Evolutionary conservation across 768 basidiomycete genomes (phyloP).

Genomic region (Boletales sp.): DNA sequence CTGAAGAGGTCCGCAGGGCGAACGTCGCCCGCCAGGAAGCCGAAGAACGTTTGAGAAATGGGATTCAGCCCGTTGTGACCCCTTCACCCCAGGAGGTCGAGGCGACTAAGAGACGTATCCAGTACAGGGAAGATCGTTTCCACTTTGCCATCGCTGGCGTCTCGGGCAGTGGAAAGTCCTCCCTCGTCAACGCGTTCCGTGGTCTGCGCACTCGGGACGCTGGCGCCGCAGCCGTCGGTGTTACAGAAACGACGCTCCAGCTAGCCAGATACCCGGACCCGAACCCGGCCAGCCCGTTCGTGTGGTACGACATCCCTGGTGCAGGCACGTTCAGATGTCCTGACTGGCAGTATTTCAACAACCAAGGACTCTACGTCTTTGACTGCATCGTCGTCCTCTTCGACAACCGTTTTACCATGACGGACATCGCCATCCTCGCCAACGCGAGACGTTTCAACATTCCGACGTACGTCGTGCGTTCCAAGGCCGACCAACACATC

Average conservation of each 20-base stretch:
- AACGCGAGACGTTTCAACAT: slow-evolving; percentile 31
- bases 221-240: slow-evolving; percentile 26
- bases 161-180: slow-evolving; percentile 35
- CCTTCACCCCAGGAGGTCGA: slow-evolving; percentile 20
- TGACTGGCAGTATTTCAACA: slow-evolving; percentile 36
- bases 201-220: slow-evolving; percentile 20
- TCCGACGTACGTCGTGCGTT: slow-evolving; percentile 34
- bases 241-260: slow-evolving; percentile 29
- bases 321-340: slow-evolving; percentile 31
- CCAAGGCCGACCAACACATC: slow-evolving; percentile 35
- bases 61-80: slow-evolving; percentile 23
- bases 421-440: slow-evolving; percentile 31
- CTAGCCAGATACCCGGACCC: slow-evolving; percentile 25
- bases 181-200: slow-evolving; percentile 34
- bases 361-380: slow-evolving; percentile 34
- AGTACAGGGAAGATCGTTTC: slow-evolving; percentile 24
- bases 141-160: slow-evolving; percentile 34
- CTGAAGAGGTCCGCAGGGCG: slow-evolving; percentile 11
- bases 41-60: slow-evolving; percentile 18
- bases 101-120: slow-evolving; percentile 10
- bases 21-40: slow-evolving; percentile 11
- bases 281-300: slow-evolving; percentile 15
- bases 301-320: slow-evolving; percentile 37
- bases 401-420: slow-evolving; percentile 32
- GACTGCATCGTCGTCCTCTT: slow-evolving; percentile 34